phyloP scores from a whole-genome alignment of 2,329 filamentous ascomycete genomes.

The Verticillium albo-atrum region DNA sequence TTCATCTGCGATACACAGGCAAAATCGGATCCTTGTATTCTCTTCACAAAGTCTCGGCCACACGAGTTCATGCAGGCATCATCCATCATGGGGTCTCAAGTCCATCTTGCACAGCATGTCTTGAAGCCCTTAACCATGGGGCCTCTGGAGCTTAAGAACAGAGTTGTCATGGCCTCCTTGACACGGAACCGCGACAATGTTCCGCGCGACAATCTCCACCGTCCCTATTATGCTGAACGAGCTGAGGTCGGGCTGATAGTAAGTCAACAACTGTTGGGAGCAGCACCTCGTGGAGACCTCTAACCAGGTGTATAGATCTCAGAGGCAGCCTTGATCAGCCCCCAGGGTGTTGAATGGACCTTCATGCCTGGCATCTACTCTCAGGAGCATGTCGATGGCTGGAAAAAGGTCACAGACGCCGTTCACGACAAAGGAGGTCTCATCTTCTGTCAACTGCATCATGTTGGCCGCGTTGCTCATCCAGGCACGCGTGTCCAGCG shows the following conservation, averaged over 20 bases:
- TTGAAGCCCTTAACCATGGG: not conserved
- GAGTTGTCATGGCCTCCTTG: constrained; percentile 1
- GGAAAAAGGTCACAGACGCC: constrained; percentile 20
- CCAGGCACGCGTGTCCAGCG: constrained; percentile 1
- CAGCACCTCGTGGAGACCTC: not conserved
- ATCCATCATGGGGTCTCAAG: not conserved
- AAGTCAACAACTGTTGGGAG: no score
- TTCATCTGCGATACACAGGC: no score
- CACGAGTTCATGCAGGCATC: no score
- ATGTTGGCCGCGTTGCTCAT: not conserved
- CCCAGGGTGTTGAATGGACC: constrained; percentile 17
- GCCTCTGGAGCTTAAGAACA: not conserved
- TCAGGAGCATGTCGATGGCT: constrained; percentile 19
- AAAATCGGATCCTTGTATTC: no score
- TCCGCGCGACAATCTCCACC: not conserved
- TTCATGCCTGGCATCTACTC: constrained; percentile 22
- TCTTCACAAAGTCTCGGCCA: no score
- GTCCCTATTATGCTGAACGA: not conserved
- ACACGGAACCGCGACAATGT: constrained; percentile 1
- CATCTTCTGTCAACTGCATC: constrained; percentile 7
- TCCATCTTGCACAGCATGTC: not conserved
- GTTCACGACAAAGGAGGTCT: constrained; percentile 23
- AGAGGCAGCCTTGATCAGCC: constrained; percentile 24
- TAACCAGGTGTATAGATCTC: constrained; percentile 7
- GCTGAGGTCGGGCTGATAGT: no score